Evolutionary conservation across 768 basidiomycete species (phyloP).

Genomic region (Psilocybe sp.): DNA sequence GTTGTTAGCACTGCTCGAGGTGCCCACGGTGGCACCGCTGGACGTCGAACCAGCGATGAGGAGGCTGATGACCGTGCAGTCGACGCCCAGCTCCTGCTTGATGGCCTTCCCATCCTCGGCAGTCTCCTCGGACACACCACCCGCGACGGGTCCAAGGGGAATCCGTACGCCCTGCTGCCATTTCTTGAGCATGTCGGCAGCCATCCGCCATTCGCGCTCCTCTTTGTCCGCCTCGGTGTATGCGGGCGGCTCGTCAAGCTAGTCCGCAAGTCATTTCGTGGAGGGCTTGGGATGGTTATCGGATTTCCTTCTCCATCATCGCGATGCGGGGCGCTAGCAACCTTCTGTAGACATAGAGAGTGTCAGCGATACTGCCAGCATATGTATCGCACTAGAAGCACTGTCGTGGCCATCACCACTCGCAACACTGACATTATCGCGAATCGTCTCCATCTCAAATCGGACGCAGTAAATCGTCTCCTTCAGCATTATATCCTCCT

Average conservation of each 20-base stretch:
- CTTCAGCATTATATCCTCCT: constrained; percentile 88
- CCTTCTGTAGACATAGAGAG: no score
- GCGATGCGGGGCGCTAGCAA: constrained; percentile 46
- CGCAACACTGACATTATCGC: constrained; percentile 36
- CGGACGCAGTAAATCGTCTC: constrained; percentile 95
- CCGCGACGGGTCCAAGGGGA: constrained; percentile 39
- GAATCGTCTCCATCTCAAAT: constrained; percentile 91
- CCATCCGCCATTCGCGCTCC: constrained; percentile 48
- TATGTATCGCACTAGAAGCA: constrained; percentile 57
- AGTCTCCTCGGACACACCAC: constrained; percentile 64
- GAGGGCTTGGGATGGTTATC: constrained; percentile 66
- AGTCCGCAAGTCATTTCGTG: constrained; percentile 26
- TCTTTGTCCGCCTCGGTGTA: constrained; percentile 53
- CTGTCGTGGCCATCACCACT: constrained; percentile 46
- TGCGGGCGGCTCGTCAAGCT: constrained; percentile 66
- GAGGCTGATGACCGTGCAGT: constrained; percentile 75
- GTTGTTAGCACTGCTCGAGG: constrained; percentile 5
- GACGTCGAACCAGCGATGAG: constrained; percentile 41
- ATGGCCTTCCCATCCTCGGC: constrained; percentile 76
- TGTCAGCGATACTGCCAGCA: no score
- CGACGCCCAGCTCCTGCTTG: constrained; percentile 77
- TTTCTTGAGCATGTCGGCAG: constrained; percentile 59
- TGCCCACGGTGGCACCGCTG: constrained; percentile 4
- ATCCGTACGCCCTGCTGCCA: constrained; percentile 66
- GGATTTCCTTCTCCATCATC: constrained; percentile 59